Evolutionary conservation across 805 yeast species (phyloP).

Genomic region (Candida caryicola): DNA sequence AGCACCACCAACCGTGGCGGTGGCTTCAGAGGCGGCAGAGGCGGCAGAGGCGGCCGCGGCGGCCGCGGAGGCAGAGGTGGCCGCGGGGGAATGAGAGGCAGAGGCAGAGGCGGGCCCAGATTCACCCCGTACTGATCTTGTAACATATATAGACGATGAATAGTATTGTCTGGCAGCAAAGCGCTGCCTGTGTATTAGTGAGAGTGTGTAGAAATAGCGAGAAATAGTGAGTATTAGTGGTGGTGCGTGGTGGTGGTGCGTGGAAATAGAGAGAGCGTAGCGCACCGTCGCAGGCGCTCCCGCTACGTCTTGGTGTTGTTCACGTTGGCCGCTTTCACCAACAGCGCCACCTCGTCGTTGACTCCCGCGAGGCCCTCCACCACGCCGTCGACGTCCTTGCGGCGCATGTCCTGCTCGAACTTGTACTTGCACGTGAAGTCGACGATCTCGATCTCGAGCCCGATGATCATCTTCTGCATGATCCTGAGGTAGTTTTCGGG

Average conservation of each 20-base stretch:
- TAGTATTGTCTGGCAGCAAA: no score
- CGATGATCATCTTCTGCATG: constrained; percentile 51
- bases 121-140: constrained; percentile 12
- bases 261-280: no score
- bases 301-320: not conserved
- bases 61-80: constrained; percentile 34
- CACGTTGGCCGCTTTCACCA: constrained; percentile 15
- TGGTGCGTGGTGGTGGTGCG: no score
- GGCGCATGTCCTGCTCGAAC: constrained; percentile 49
- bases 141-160: not conserved
- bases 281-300: no score
- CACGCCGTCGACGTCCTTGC: constrained; percentile 51
- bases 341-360: constrained; percentile 24
- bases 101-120: constrained; percentile 23
- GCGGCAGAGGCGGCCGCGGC: constrained; percentile 27
- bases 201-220: no score
- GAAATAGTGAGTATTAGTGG: no score
- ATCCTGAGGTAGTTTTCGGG: constrained; percentile 46
- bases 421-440: constrained; percentile 53
- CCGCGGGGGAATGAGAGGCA: constrained; percentile 17
- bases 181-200: no score
- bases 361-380: constrained; percentile 45
- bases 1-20: constrained; percentile 32
- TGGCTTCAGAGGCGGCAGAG: constrained; percentile 35
- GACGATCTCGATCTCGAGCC: constrained; percentile 51